Conservation (phyloP, 1,284 basidiomycete species). For the Xerocomus amazonicus region DNA sequence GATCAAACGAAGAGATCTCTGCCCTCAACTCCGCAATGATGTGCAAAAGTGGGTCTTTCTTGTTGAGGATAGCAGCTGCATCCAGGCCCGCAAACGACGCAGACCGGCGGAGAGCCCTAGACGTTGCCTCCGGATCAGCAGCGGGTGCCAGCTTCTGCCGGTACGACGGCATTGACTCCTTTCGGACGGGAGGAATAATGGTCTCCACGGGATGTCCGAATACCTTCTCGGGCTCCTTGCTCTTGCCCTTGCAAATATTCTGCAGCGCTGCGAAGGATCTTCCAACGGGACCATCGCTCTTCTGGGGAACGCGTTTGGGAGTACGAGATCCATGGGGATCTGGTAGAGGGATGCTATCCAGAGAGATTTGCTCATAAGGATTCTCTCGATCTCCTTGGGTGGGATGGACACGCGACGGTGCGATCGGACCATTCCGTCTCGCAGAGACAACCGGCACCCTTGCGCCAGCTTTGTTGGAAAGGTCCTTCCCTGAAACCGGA, state of each 20-base stretch:
- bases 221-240: background rate
- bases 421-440: background rate
- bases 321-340: constrained; percentile 5
- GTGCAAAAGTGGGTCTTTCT: constrained; percentile 11
- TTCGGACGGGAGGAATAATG: constrained; percentile 11
- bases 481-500: constrained; percentile 11
- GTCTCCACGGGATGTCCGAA: constrained; percentile 17
- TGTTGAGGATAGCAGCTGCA: background rate
- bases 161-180: constrained; percentile 14
- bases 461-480: constrained; percentile 4
- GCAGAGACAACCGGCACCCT: background rate
- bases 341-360: constrained; percentile 12
- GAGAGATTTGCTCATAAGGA: constrained; percentile 9
- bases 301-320: constrained; percentile 10
- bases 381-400: background rate
- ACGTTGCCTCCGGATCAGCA: background rate
- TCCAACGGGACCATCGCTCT: constrained; percentile 5
- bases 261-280: constrained; percentile 10
- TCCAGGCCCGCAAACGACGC: constrained; percentile 21
- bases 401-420: background rate
- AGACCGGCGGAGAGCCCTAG: constrained; percentile 25
- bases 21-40: constrained; percentile 22
- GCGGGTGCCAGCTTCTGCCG: background rate
- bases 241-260: constrained; percentile 5
- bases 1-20: constrained; percentile 16